Base-by-base conservation (phyloP, 805 yeast genomes). In the Torulaspora delbrueckii region DNA sequence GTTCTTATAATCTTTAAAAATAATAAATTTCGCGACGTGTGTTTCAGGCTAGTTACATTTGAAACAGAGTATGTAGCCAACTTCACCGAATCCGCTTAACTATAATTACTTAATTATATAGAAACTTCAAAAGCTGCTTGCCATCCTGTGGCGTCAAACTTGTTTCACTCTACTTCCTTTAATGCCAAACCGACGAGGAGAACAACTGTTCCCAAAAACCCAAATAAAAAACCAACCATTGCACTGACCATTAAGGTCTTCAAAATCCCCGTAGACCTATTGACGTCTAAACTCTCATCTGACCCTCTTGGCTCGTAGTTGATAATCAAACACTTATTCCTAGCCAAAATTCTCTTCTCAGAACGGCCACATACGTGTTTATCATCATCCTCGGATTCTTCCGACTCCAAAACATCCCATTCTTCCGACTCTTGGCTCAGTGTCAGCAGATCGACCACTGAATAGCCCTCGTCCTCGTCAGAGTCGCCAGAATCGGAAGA, bases 181-280 rank as follows among this genome's bases (percentile, higher is more conserved):
- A 40, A 24, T 23, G 62, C 62, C 38, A 58, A 34, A 2, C 53
- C 53, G 7, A 54, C 46, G 23, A 58, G 40, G 16, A 55, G 18
- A 9, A 56, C 56, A 24, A 58, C 46, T 16, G 62, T 55, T 10
- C 57, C 55, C 23, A 56, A 40, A 22, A 58, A 47, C 10, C 62
- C 62, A 18, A 56, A 37, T 19, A 48, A 30, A 33, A 55, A 47
- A 2, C 62, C 62, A 5, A 56, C 19, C 13, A 54, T 34, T 3
- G 57, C 53, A 28, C 58, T 37, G 8, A 48, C 10, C 35, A 51
- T 24, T 9, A 53, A 26, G 18, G 47, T 38, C 36, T 37, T 48
- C 16, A 30, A 36, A n/a, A 24, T 33, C 22, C 27, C 25, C 10
- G 5, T n/a, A 25, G 26, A 16, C 13, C 27, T 36, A 9, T 28